A percentile compares a stretch with the other conserved stretches of the same genome.
Conservation (phyloP, 805 yeast species). For the Pichia cabralensis region DNA sequence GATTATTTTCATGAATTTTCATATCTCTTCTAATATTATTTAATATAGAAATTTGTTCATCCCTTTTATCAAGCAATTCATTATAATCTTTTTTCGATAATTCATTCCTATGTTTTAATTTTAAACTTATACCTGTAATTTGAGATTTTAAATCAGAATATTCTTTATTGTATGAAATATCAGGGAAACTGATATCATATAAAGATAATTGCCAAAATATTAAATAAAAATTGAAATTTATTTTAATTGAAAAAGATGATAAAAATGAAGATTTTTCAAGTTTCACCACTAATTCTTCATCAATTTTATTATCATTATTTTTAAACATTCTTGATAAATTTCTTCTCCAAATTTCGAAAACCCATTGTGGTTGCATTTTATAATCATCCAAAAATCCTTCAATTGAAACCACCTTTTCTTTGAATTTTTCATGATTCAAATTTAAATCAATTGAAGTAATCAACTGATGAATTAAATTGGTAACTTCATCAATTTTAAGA, state of each 20-base stretch:
- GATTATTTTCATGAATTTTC: slow-evolving; percentile 34
- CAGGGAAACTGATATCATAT: slow-evolving; percentile 56
- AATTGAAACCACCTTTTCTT: slow-evolving; percentile 28
- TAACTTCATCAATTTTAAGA: slow-evolving; percentile 61
- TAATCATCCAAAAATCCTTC: slow-evolving; percentile 32
- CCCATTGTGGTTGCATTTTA: slow-evolving; percentile 49
- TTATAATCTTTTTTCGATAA: slow-evolving; percentile 16
- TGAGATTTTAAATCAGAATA: slow-evolving; percentile 29
- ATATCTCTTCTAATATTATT: slow-evolving; percentile 30
- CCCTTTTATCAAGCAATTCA: slow-evolving; percentile 19
- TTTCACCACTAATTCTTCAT: no score
- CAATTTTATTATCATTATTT: slow-evolving; percentile 9
- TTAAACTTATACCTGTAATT: slow-evolving; percentile 28
- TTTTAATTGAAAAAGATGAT: no score
- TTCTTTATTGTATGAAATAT: slow-evolving; percentile 40
- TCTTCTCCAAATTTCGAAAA: slow-evolving; percentile 69
- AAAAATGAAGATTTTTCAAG: no score
- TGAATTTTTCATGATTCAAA: slow-evolving; percentile 27
- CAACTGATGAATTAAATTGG: slow-evolving; percentile 55
- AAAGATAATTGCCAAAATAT: slow-evolving; percentile 68
- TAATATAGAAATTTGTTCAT: slow-evolving; percentile 20
- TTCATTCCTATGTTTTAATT: slow-evolving; percentile 23
- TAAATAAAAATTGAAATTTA: slow-evolving; percentile 37
- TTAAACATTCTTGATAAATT: slow-evolving; percentile 24
- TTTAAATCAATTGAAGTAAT: slow-evolving; percentile 48